phyloP scores from a whole-genome alignment of 2,329 filamentous ascomycete species.

The Pseudogymnoascus sp. region DNA sequence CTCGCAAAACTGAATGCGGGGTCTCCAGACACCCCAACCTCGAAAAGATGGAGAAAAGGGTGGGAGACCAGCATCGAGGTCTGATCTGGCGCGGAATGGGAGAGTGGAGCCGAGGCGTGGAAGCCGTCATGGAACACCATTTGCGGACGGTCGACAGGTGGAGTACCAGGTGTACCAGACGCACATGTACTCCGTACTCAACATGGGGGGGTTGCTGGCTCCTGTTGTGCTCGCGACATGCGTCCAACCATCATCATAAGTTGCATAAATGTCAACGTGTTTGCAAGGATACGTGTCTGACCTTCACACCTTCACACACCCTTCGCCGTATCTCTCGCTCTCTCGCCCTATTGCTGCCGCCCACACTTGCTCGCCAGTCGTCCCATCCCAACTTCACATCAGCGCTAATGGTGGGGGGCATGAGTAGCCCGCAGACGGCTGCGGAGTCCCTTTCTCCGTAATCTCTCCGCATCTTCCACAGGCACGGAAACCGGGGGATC shows the following conservation, averaged over 20 bases:
- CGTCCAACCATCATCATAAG: not conserved
- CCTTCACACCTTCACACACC: not conserved
- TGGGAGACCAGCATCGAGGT: not conserved
- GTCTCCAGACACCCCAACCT: constrained; percentile 2
- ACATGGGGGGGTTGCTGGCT: not conserved
- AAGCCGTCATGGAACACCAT: constrained; percentile 4
- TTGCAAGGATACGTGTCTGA: constrained; percentile 5
- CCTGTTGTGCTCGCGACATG: not conserved
- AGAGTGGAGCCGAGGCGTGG: constrained; percentile 1
- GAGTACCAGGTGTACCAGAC: not conserved
- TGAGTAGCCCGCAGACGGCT: not conserved
- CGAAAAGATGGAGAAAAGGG: constrained; percentile 3
- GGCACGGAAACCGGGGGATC: not conserved
- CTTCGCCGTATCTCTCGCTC: not conserved
- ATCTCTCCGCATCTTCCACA: not conserved
- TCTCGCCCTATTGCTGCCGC: not conserved
- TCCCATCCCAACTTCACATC: not conserved
- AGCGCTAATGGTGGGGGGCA: not conserved
- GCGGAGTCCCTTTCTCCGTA: constrained; percentile 4
- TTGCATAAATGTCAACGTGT: constrained; percentile 5
- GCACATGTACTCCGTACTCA: not conserved
- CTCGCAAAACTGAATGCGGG: not conserved
- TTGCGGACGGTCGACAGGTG: not conserved
- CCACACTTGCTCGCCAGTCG: not conserved
- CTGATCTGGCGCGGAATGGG: not conserved